Percentiles rank a stretch among this genome's conserved stretches.
These are phyloP conservation scores for Toxoplasma gondii DNA, from an alignment of 169 alveolate species.

Conservation along the genomic window DNA sequence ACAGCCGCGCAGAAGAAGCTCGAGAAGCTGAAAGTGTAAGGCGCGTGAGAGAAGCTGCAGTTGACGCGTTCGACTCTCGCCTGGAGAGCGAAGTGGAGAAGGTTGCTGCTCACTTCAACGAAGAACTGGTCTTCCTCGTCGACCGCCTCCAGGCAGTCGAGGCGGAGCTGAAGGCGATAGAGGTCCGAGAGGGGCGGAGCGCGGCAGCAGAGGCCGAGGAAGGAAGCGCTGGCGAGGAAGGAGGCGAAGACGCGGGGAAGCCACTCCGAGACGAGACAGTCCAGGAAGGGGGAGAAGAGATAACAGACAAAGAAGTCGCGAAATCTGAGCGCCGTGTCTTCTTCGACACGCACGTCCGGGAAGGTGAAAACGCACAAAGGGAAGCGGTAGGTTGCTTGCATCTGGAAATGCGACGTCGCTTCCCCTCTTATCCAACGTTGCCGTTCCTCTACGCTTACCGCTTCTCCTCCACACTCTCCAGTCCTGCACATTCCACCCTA, in stretches of 20 bases:
- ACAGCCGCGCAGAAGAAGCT: too few relatives aligned
- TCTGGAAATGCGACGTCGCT: too few relatives aligned
- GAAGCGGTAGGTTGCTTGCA: too few relatives aligned
- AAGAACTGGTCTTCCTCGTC: neutral
- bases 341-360: too few relatives aligned
- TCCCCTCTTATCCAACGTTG: too few relatives aligned
- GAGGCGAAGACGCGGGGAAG: neutral
- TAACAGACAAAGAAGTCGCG: neutral
- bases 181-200: neutral
- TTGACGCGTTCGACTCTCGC: neutral
- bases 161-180: neutral
- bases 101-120: neutral
- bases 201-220: neutral
- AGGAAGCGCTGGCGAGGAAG: neutral
- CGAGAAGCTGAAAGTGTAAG: too few relatives aligned
- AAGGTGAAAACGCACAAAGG: too few relatives aligned
- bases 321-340: too few relatives aligned
- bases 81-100: constrained; percentile 17
- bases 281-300: neutral
- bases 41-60: neutral
- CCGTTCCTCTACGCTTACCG: too few relatives aligned
- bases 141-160: neutral
- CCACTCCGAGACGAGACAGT: neutral
- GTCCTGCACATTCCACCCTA: too few relatives aligned
- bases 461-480: too few relatives aligned